Evolutionary conservation across 768 basidiomycete species (phyloP).

Genomic region (Xerocomellus intermedius): DNA sequence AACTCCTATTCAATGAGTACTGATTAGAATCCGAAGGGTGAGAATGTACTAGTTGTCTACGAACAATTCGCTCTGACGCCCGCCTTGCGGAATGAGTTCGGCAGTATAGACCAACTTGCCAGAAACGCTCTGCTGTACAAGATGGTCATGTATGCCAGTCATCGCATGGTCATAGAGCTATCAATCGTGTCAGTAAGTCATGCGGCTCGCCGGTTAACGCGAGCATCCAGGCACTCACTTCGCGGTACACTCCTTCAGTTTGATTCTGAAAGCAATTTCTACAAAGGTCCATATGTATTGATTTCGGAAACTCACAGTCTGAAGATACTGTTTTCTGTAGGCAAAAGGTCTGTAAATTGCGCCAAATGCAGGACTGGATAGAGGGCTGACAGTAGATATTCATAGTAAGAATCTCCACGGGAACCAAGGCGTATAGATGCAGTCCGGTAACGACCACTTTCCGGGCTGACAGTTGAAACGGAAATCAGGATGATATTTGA

Average conservation of each 20-base stretch:
- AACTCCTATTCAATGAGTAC: slow-evolving; percentile 44
- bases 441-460: slow-evolving; percentile 52
- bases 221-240: slow-evolving; percentile 43
- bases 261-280: slow-evolving; percentile 46
- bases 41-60: slow-evolving; percentile 13
- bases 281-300: background rate
- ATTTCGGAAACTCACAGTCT: slow-evolving; percentile 26
- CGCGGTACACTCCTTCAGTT: slow-evolving; percentile 73
- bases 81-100: slow-evolving; percentile 68
- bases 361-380: background rate
- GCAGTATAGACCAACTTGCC: slow-evolving; percentile 73
- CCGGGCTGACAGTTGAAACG: slow-evolving; percentile 36
- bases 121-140: slow-evolving; percentile 62
- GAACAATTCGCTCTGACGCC: slow-evolving; percentile 33
- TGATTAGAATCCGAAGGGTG: slow-evolving; percentile 7
- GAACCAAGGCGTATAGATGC: slow-evolving; percentile 88
- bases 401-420: slow-evolving; percentile 92
- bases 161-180: slow-evolving; percentile 92
- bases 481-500: slow-evolving; percentile 8
- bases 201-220: background rate
- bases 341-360: slow-evolving; percentile 1
- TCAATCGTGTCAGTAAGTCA: slow-evolving; percentile 1
- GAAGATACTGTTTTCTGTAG: slow-evolving; percentile 32
- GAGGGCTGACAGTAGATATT: slow-evolving; percentile 70
- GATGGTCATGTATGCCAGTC: slow-evolving; percentile 71